Conservation (phyloP, 352 stramenopile genomes). For the Pythium sukuiense region DNA sequence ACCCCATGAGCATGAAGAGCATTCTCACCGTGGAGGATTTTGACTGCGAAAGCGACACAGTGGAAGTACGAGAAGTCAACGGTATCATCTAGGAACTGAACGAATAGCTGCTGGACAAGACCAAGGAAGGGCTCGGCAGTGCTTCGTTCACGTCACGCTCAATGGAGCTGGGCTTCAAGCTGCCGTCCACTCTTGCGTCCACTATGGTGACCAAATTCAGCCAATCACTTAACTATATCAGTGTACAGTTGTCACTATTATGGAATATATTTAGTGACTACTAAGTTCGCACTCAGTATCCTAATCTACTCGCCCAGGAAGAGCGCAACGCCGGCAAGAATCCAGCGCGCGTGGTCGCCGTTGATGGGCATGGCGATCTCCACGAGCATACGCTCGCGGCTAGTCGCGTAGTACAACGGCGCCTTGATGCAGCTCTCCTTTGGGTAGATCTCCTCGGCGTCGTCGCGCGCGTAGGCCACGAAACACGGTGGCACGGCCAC, state of each 20-base stretch:
- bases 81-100: not conserved
- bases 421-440: conserved; percentile 76
- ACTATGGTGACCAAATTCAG: conserved; percentile 11
- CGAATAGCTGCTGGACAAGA: no score
- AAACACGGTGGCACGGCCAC: conserved; percentile 77
- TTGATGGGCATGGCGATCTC: conserved; percentile 81
- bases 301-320: conserved; percentile 67
- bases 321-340: conserved; percentile 80
- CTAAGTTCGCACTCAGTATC: conserved; percentile 15
- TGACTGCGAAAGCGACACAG: not conserved
- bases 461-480: conserved; percentile 77
- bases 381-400: conserved; percentile 73
- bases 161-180: no score
- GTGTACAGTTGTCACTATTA: no score
- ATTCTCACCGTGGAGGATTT: not conserved
- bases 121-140: no score
- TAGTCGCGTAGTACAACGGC: conserved; percentile 80
- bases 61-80: not conserved
- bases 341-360: conserved; percentile 71
- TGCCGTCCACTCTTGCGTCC: conserved; percentile 23
- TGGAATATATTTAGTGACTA: not conserved
- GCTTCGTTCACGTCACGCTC: no score
- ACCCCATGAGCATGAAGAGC: not conserved
- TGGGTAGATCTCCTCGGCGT: conserved; percentile 74
- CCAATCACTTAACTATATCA: not conserved